Conservation (phyloP, 1,139 yeast species). For the Sugiyamaella grinbergsii region DNA sequence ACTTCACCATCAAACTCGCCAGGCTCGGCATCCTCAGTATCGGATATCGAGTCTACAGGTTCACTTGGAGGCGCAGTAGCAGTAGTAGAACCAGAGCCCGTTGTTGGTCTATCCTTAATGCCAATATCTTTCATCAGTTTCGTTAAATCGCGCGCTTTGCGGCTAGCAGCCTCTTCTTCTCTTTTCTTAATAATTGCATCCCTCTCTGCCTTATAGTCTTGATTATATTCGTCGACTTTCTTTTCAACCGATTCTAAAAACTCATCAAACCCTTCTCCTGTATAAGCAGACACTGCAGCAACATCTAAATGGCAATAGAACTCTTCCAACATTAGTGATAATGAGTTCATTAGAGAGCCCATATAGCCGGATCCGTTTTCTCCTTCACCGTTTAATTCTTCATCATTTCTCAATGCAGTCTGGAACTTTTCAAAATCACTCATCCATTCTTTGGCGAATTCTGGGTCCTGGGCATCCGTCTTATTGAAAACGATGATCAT, state of each 20-base stretch:
- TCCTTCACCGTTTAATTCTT: constrained; percentile 61
- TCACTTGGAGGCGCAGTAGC: constrained; percentile 25
- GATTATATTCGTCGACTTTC: constrained; percentile 85
- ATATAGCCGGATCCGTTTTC: constrained; percentile 87
- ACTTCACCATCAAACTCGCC: constrained; percentile 58
- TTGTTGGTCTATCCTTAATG: constrained; percentile 40
- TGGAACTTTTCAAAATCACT: constrained; percentile 93
- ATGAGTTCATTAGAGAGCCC: constrained; percentile 89
- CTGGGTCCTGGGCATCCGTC: constrained; percentile 82
- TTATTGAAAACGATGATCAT: constrained; percentile 97
- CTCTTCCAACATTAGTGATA: constrained; percentile 95
- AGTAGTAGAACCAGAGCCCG: constrained; percentile 7
- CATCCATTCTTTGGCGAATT: constrained; percentile 97
- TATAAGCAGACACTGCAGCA: constrained; percentile 85
- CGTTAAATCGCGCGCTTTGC: constrained; percentile 70
- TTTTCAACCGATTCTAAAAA: constrained; percentile 79
- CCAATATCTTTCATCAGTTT: constrained; percentile 85
- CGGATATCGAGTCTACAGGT: constrained; percentile 71
- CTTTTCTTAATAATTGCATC: constrained; percentile 77
- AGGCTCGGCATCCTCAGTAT: constrained; percentile 51
- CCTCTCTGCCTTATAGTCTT: constrained; percentile 81
- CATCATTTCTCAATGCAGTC: constrained; percentile 62
- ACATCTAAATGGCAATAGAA: constrained; percentile 92
- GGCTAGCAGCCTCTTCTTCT: constrained; percentile 69
- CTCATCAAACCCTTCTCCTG: constrained; percentile 94